Conservation (phyloP, 2,329 filamentous ascomycete genomes). For the Didymella segeticola region DNA sequence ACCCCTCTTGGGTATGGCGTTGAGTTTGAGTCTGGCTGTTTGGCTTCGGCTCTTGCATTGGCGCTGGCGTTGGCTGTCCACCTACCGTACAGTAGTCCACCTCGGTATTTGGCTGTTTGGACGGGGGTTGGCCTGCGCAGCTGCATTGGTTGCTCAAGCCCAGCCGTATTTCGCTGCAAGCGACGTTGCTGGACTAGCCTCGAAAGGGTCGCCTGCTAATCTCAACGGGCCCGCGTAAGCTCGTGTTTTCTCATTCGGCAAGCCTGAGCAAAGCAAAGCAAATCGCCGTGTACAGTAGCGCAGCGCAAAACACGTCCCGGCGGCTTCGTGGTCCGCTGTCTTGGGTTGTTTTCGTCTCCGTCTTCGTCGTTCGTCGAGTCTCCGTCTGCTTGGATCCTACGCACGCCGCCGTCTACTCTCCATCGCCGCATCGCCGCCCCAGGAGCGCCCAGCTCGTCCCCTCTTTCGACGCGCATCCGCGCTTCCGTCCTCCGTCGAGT, state of each 20-base stretch:
- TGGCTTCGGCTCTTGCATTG: too few relatives aligned
- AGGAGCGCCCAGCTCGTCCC: constrained; percentile 33
- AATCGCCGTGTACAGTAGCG: too few relatives aligned
- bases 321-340: too few relatives aligned
- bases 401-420: neutral
- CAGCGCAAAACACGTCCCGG: too few relatives aligned
- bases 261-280: constrained; percentile 5
- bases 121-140: neutral
- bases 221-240: constrained; percentile 22
- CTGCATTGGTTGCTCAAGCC: neutral
- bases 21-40: too few relatives aligned
- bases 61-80: too few relatives aligned
- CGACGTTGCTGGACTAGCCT: constrained; percentile 11
- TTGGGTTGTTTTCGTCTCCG: neutral
- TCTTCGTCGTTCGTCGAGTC: neutral
- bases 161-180: constrained; percentile 11
- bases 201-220: constrained; percentile 20
- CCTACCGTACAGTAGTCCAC: too few relatives aligned
- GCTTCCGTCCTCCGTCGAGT: constrained; percentile 2
- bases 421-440: constrained; percentile 8
- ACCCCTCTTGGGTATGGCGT: too few relatives aligned
- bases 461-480: constrained; percentile 25
- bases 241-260: constrained; percentile 9
- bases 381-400: constrained; percentile 9
- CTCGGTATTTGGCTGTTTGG: too few relatives aligned